A percentile compares a stretch with the other conserved stretches of the same genome.
phyloP scores from a whole-genome alignment of 345 rosid genomes.

The Murraya paniculata region DNA sequence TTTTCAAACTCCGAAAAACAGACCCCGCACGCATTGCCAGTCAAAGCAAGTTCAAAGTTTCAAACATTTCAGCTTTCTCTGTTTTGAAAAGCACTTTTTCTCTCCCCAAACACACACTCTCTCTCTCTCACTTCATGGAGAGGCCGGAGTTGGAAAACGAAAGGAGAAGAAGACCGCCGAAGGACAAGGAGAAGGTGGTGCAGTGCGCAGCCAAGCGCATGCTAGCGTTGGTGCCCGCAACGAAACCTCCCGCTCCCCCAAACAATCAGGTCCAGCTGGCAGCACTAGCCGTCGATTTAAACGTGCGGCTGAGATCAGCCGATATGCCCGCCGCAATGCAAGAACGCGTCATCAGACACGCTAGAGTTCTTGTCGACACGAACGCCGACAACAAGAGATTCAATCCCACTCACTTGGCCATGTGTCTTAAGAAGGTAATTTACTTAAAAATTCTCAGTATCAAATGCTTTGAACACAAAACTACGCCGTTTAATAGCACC shows the following conservation, averaged over 20 bases:
- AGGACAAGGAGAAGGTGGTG: conserved; percentile 14
- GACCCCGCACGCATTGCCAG: background rate
- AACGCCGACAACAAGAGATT: conserved; percentile 19
- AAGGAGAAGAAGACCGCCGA: conserved; percentile 4
- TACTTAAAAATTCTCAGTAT: background rate
- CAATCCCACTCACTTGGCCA: conserved; percentile 39
- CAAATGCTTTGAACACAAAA: background rate
- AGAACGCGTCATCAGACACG: conserved; percentile 41
- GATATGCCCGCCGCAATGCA: conserved; percentile 48
- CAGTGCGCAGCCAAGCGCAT: conserved; percentile 19
- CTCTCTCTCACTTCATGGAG: conserved; percentile 15
- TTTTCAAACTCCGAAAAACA: background rate
- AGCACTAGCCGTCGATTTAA: conserved; percentile 39
- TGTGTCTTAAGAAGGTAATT: conserved; percentile 46
- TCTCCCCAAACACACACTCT: background rate
- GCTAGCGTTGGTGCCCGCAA: conserved; percentile 4
- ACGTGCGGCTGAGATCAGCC: conserved; percentile 54
- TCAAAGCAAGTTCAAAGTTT: conserved; percentile 16
- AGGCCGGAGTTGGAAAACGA: conserved; percentile 21
- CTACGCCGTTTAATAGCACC: background rate
- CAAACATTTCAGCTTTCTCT: background rate
- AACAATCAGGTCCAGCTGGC: conserved; percentile 35
- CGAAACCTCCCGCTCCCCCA: conserved; percentile 1
- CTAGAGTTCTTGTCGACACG: conserved; percentile 32
- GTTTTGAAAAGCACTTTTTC: background rate